Evolutionary conservation across 768 basidiomycete genomes (phyloP), one percentile per base, ranked within the genome.

Genomic region (Tricholoma furcatifolium): DNA sequence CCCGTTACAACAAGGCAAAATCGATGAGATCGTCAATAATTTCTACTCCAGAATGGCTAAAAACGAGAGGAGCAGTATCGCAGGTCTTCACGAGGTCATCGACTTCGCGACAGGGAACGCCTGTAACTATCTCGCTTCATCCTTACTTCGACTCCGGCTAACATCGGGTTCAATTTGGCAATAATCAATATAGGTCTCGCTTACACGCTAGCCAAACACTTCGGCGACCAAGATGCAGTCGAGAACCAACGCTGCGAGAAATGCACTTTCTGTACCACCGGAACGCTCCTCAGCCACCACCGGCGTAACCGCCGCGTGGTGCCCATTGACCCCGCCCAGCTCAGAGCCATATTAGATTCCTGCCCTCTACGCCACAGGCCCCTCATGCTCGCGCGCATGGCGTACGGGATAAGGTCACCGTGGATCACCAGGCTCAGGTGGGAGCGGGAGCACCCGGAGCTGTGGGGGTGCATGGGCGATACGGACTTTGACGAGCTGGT

Each of bases 121-220:
- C 27, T 58, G 57, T 58, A 58, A 48, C 32, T 27, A 32, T 44
- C 39, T 40, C 1, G 23, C 8, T 34, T 42, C 20, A n/a, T 23
- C 10, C 21, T 11, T 11, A 9, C n/a, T 18, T 45, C 36, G 1
- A 17, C 34, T 8, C 15, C 5, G 31, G n/a, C 41, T 53, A 24
- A 39, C 30, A 15, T 0, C 12, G 11, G 6, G n/a, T 36, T 18
- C n/a, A n/a, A n/a, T n/a, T n/a, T n/a, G n/a, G n/a, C n/a, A n/a
- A n/a, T n/a, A n/a, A n/a, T n/a, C n/a, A n/a, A n/a, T n/a, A n/a
- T 53, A 79, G 77, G 78, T 60, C 66, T 75, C 36, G 70, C 77
- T 11, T 70, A 73, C 18, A 61, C 57, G 20, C 64, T 81, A 2
- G 74, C 77, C 1, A 51, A 55, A 12, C 74, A 79, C 58, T 80